Percentiles rank a stretch among this genome's conserved stretches.
These are phyloP conservation scores for Penicillium lagena DNA, from an alignment of 495 filamentous ascomycete species.

Conservation along the genomic window DNA sequence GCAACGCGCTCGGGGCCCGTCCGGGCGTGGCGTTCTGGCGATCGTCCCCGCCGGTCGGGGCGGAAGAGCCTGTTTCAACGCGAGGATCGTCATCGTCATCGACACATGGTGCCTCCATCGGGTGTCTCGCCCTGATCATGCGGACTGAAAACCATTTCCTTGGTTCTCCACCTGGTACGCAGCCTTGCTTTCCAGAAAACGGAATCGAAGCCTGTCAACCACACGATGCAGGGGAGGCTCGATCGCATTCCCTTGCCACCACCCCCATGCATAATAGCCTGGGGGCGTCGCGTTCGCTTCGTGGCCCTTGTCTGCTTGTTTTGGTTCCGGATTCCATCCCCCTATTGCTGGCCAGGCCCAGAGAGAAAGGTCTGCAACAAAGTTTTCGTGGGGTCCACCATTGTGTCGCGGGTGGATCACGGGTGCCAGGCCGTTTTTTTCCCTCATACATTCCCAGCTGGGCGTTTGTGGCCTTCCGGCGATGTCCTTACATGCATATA, in stretches of 20 bases:
- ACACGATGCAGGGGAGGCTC: conserved; percentile 9
- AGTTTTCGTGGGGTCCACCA: not conserved
- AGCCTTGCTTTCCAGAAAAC: conserved; percentile 13
- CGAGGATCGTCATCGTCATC: too few relatives aligned
- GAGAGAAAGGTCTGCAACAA: not conserved
- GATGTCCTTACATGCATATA: too few relatives aligned
- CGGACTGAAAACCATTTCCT: not conserved
- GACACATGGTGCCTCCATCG: too few relatives aligned
- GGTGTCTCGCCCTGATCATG: too few relatives aligned
- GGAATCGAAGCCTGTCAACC: conserved; percentile 9
- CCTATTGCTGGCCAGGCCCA: not conserved
- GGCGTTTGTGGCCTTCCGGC: too few relatives aligned
- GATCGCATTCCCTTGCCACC: conserved; percentile 10
- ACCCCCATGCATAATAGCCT: not conserved
- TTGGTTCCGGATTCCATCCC: not conserved
- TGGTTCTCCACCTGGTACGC: conserved; percentile 1
- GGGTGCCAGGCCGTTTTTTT: too few relatives aligned
- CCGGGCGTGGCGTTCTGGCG: conserved; percentile 18
- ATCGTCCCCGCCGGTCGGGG: conserved; percentile 16
- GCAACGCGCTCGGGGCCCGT: not conserved
- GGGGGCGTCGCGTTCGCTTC: too few relatives aligned
- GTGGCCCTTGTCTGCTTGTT: too few relatives aligned
- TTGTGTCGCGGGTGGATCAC: not conserved
- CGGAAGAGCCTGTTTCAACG: conserved; percentile 12
- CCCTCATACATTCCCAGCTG: too few relatives aligned